Base-by-base conservation (phyloP, 2,329 filamentous ascomycete species). In the Alternaria alternata region DNA sequence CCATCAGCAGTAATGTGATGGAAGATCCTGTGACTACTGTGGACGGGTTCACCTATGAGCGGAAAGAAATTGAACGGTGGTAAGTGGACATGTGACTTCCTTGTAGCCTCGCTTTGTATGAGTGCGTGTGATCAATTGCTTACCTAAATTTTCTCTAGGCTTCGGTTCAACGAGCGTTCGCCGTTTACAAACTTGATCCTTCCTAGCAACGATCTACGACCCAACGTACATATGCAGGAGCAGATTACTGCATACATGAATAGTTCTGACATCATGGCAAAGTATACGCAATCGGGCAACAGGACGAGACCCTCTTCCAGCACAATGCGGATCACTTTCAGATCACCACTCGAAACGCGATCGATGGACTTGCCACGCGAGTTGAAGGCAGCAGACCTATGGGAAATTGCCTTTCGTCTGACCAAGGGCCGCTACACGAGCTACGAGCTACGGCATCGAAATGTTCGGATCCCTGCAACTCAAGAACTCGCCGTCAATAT, bases 1-100 rank as follows among this genome's bases (percentile, higher is more conserved):
- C 76, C 3, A 78, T 79, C 48, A 74, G 67, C 12, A 69, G 69
- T 8, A 71, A 71, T 14, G 77, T 18, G 14, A 75, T 79, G 64
- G 57, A 72, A 39, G 75, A 79, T 57, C 75, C 78, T 5, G 78
- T 79, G 16, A 63, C 42, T 2, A 73, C 78, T 3, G 53, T 62
- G 3, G 76, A 80, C 51, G 66, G 68, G 1, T 72, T 73, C 54
- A 75, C 66, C 0, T 80, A 78, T 51, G 75, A 77, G 43, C 67
- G 73, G 16, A 38, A 38, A 38, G 34, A 38, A n/a, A 38, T 38
- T 38, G 34, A 38, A n/a, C 34, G 34, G 7, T 38, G 34, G 34
- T n/a, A n/a, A n/a, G 34, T 38, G 32, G 14, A 34, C 5, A 34
- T 16, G 5, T 34, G 32, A 16, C 32, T 34, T 34, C 32, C 6